Conservation (phyloP, 2,329 filamentous ascomycete genomes). For the Pseudocercospora pini-densiflorae region DNA sequence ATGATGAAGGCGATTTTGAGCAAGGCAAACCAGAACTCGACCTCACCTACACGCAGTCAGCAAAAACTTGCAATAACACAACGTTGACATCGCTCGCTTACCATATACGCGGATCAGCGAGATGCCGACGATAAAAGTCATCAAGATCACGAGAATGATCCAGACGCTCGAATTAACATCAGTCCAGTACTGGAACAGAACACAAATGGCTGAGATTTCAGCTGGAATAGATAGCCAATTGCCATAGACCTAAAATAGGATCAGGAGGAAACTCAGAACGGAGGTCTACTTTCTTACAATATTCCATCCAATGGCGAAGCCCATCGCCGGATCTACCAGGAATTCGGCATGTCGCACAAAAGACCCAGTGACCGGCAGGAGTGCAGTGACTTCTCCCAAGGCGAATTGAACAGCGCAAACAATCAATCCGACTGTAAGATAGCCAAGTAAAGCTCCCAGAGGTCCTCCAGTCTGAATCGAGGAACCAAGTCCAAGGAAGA, state of each 20-base stretch:
- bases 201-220: constrained; percentile 38
- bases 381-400: constrained; percentile 56
- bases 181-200: constrained; percentile 39
- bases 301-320: constrained; percentile 34
- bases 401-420: constrained; percentile 58
- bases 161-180: constrained; percentile 41
- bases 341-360: constrained; percentile 57
- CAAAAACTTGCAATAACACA: too few species aligned
- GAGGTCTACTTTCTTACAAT: constrained; percentile 13
- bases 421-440: constrained; percentile 55
- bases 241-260: constrained; percentile 28
- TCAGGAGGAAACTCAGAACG: not conserved
- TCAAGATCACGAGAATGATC: constrained; percentile 40
- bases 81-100: constrained; percentile 5
- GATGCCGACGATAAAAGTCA: constrained; percentile 41
- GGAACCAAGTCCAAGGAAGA: constrained; percentile 61
- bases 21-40: constrained; percentile 53
- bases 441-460: constrained; percentile 57
- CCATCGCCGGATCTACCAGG: constrained; percentile 54
- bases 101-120: constrained; percentile 47
- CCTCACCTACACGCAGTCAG: too few species aligned
- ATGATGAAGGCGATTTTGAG: constrained; percentile 52
- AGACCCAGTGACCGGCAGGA: constrained; percentile 57
- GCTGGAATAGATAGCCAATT: constrained; percentile 40
- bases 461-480: constrained; percentile 59